Evolutionary conservation across 495 filamentous ascomycete species (phyloP).

Genomic region (Aspergillus avenaceus): DNA sequence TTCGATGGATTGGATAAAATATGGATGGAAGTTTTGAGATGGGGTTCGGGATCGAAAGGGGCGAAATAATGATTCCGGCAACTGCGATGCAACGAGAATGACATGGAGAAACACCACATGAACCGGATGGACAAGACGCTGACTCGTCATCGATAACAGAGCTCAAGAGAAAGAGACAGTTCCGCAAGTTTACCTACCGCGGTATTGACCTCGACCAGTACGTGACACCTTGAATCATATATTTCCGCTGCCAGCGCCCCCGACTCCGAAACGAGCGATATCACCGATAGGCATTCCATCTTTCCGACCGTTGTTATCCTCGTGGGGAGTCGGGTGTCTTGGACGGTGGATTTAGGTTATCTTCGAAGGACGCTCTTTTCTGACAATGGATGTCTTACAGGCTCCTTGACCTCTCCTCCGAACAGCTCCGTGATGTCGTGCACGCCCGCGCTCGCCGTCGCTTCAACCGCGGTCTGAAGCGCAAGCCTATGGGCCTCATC

Average conservation of each 20-base stretch:
- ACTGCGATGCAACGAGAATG: conserved; percentile 3
- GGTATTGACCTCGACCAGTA: conserved; percentile 99
- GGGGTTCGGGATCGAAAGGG: conserved; percentile 1
- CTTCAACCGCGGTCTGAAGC: conserved; percentile 99
- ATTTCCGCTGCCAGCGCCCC: conserved; percentile 29
- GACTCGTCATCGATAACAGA: conserved; percentile 51
- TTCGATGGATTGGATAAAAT: conserved; percentile 1
- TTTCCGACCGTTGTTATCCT: background rate
- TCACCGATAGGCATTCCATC: conserved; percentile 15
- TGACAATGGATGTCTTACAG: conserved; percentile 40
- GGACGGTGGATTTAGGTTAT: background rate
- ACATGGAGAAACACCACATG: background rate
- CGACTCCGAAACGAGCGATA: conserved; percentile 62
- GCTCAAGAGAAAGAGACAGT: conserved; percentile 98
- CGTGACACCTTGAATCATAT: conserved; percentile 40
- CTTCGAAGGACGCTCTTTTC: background rate
- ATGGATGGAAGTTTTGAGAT: conserved; percentile 10
- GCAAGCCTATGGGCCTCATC: conserved; percentile 99
- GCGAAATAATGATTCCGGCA: conserved; percentile 1
- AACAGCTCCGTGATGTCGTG: conserved; percentile 98
- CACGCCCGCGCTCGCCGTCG: conserved; percentile 97
- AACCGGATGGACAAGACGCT: conserved; percentile 32
- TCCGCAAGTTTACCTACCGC: conserved; percentile 99
- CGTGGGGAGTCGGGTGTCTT: conserved; percentile 1
- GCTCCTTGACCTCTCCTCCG: conserved; percentile 96